phyloP scores from a whole-genome alignment of 2,329 filamentous ascomycete species.

The Stachybotrys echinatus region DNA sequence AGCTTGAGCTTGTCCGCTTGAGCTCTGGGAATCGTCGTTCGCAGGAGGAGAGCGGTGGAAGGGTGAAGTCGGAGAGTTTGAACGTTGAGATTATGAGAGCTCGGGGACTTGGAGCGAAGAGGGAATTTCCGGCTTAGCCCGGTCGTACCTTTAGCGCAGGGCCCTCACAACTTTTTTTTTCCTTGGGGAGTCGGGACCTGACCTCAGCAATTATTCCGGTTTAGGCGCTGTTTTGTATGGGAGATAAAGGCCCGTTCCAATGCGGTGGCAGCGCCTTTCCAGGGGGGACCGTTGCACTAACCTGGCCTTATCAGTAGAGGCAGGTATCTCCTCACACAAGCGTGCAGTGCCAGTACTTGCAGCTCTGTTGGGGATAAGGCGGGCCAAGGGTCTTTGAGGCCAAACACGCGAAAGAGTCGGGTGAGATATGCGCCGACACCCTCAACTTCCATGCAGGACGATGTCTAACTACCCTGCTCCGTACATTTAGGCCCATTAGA shows the following conservation, averaged over 20 bases:
- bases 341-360: background rate
- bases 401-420: background rate
- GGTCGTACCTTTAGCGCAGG: background rate
- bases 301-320: background rate
- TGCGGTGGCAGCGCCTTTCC: background rate
- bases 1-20: slow-evolving; percentile 2
- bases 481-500: too few species aligned
- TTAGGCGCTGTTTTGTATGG: background rate
- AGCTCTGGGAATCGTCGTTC: slow-evolving; percentile 1
- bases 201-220: background rate
- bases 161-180: slow-evolving; percentile 9
- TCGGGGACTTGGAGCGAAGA: slow-evolving; percentile 6
- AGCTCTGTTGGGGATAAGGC: background rate
- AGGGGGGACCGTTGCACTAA: background rate
- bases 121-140: background rate
- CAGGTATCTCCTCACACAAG: background rate
- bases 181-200: slow-evolving; percentile 4
- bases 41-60: background rate
- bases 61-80: slow-evolving; percentile 4
- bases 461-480: too few species aligned
- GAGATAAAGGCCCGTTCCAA: background rate
- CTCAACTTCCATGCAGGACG: too few species aligned
- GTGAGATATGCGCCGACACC: background rate
- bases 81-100: slow-evolving; percentile 5
- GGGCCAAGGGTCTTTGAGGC: background rate